Base-by-base conservation (phyloP, 495 filamentous ascomycete genomes). In the Hypomontagnella submonticulosa region DNA sequence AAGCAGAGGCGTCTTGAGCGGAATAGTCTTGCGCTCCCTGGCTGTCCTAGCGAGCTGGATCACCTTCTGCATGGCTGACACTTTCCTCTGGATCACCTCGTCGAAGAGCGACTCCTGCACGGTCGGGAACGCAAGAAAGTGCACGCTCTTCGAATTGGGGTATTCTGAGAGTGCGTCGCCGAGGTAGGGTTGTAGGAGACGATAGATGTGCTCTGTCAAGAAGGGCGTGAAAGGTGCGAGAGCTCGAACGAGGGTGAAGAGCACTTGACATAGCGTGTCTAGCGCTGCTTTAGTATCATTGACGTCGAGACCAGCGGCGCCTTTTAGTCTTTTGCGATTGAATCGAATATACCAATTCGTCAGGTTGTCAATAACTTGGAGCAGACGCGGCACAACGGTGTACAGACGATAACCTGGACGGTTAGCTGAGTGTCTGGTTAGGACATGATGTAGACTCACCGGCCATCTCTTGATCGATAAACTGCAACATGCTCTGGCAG, bases 341-440 rank as follows among this genome's bases (percentile, higher is more conserved):
- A 98, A 97, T n/a, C 94, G 87, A 73, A 99, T 99, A 76, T 99
- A 99, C 96, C 96, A 99, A 78, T 99, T 99, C 1, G 95, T 98
- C 4, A 91, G 91, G 77, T 95, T 93, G 72, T 99, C 95, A 64
- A 98, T 95, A 74, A 97, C 85, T 54, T 85, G 86, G 27, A 99
- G 85, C 56, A 99, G 79, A 50, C 90, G 86, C 13, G 96, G 95
- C 51, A 97, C 93, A 18, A 99, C 95, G 6, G 95, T 99, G 75
- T 97, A 99, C 27, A 96, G 75, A 15, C 92, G 90, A 76, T 95
- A 96, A 4, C 69, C 88, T 88, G 18, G 12, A 1, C 1, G 16
- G 8, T 74, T 54, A 60, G 56, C 27, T 27, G 19, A 34, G 9
- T 8, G 16, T n/a, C 1, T 10, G 9, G 48, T 11, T 13, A 53